Evolutionary conservation across 202 grass and related monocot species (phyloP), one percentile per base, ranked within the genome.

Genomic region (Musa balbisiana): DNA sequence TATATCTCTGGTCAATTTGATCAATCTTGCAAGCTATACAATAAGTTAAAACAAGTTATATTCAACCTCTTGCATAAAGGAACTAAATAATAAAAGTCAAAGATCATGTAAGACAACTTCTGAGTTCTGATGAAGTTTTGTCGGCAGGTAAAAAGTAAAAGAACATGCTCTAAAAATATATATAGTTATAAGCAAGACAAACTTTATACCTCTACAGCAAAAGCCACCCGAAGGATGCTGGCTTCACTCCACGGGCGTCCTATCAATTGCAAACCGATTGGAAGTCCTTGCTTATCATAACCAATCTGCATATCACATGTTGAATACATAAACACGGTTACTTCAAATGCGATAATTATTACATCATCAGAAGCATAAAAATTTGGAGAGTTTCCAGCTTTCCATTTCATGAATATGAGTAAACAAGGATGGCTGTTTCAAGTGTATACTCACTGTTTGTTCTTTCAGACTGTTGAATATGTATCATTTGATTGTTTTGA

Each of bases 211-310:
- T 98, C 91, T 43, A 98, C 63, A 52, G 89, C 89, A 73, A 78
- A 89, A 92, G 91, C 94, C 73, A 85, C 86, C 65, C 94, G 88
- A 73, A 98, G 71, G 78, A 98, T 92, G 85, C 74, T 98, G 76
- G 94, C 94, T 77, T 98, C 94, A 21, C 84, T 89, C 94, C 91
- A 98, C 69, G 94, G 94, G 29, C 91, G 91, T 8, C 94, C 94
- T 83, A 98, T 98, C 81, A 98, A 62, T 71, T 98, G 94, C 82
- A 98, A 77, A 51, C 91, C 94, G 24, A 98, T 98, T 25, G 94
- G 94, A 72, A 98, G 88, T 12, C 91, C 94, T 69, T 88, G 80
- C 72, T 82, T 94, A 82, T 98, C 94, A 85, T 98, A 87, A 24
- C 95, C 95, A 33, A 94, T 88, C 95, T 97, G 88, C 9, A 69